phyloP scores from a whole-genome alignment of 495 filamentous ascomycete species.

The Rostrohypoxylon terebratum region DNA sequence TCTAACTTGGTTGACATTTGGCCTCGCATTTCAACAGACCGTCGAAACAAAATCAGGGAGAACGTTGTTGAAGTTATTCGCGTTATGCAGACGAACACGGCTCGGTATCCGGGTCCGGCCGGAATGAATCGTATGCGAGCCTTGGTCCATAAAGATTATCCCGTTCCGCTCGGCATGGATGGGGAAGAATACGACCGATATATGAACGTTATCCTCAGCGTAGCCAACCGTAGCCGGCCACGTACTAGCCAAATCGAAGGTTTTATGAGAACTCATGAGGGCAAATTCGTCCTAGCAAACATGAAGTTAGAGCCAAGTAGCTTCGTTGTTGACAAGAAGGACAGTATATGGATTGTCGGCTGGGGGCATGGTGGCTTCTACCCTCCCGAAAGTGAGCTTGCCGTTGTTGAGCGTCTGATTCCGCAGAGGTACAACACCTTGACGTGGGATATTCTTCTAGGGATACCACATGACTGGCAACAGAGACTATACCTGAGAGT shows the following conservation, averaged over 20 bases:
- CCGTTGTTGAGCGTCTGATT: not conserved
- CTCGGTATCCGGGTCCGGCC: not conserved
- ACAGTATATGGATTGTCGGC: slow-evolving; percentile 17
- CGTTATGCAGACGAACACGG: slow-evolving; percentile 1
- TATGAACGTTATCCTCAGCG: not conserved
- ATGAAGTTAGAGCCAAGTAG: slow-evolving; percentile 30
- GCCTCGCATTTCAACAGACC: not conserved
- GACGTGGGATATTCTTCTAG: not conserved
- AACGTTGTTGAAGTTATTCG: not conserved
- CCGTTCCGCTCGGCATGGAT: not conserved
- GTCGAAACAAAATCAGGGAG: not conserved
- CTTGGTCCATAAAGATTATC: not conserved
- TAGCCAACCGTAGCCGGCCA: not conserved
- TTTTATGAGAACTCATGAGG: not conserved
- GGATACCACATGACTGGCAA: not conserved
- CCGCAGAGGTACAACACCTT: not conserved
- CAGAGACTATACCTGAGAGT: not conserved
- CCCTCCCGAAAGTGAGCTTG: slow-evolving; percentile 20
- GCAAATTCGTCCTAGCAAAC: slow-evolving; percentile 16
- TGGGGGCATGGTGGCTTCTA: slow-evolving; percentile 22
- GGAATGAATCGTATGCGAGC: slow-evolving; percentile 1
- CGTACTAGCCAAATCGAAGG: not conserved
- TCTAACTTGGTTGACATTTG: slow-evolving; percentile 11
- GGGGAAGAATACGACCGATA: not conserved
- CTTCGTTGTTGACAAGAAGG: not conserved